phyloP scores from a whole-genome alignment of 352 stramenopile species.

The Halophytophthora batemanensis region DNA sequence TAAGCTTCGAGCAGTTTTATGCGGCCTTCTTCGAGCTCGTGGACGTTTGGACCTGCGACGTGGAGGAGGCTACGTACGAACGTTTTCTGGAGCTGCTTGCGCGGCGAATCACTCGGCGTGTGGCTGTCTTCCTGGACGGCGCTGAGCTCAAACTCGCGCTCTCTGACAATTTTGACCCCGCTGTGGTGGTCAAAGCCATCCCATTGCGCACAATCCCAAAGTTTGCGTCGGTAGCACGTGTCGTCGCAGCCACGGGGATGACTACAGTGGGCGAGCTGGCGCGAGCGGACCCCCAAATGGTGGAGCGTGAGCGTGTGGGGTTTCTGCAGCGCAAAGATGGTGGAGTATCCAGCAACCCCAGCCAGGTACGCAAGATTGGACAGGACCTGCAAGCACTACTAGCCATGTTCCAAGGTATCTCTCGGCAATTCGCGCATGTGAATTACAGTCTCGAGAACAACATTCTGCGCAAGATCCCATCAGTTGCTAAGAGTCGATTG shows the following conservation, averaged over 20 bases:
- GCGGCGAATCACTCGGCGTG: constrained; percentile 59
- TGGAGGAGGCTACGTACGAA: constrained; percentile 61
- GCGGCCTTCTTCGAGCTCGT: constrained; percentile 72
- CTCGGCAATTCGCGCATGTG: constrained; percentile 45
- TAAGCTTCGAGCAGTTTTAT: constrained; percentile 69
- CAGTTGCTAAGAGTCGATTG: constrained; percentile 1
- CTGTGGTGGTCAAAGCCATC: constrained; percentile 74
- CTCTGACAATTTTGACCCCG: constrained; percentile 71
- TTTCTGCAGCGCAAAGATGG: constrained; percentile 48
- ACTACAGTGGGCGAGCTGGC: constrained; percentile 67
- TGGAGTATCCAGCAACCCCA: constrained; percentile 1
- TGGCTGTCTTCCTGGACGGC: constrained; percentile 70
- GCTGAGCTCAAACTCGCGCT: constrained; percentile 65
- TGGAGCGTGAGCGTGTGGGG: constrained; percentile 47
- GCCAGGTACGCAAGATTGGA: constrained; percentile 50
- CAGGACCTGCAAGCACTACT: constrained; percentile 57
- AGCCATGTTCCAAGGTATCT: constrained; percentile 55
- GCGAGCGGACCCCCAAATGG: constrained; percentile 38
- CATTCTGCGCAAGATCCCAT: constrained; percentile 19
- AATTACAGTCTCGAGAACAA: constrained; percentile 45
- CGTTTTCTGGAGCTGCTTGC: constrained; percentile 66
- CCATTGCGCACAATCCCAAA: constrained; percentile 63
- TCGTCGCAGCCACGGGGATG: constrained; percentile 50
- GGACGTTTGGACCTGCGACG: constrained; percentile 80
- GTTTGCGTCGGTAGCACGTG: constrained; percentile 55